Evolutionary conservation across 805 yeast genomes (phyloP).

Genomic region (Osmozyma mogii): DNA sequence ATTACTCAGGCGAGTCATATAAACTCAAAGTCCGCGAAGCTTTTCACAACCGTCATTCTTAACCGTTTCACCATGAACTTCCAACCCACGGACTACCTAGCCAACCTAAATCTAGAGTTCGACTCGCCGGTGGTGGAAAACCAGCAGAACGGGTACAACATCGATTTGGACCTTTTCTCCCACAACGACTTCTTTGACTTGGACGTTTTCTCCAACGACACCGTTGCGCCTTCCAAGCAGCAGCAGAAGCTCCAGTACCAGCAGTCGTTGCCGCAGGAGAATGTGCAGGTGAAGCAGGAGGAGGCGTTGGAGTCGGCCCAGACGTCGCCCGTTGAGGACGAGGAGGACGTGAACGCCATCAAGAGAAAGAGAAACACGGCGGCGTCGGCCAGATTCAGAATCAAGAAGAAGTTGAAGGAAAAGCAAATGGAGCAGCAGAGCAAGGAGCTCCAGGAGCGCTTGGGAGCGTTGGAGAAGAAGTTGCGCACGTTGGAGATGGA

Average conservation of each 20-base stretch:
- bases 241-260: constrained; percentile 3
- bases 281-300: constrained; percentile 5
- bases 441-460: constrained; percentile 62
- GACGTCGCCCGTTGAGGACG: neutral
- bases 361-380: constrained; percentile 87
- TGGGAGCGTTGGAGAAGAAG: constrained; percentile 58
- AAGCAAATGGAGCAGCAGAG: constrained; percentile 80
- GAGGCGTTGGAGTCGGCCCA: constrained; percentile 1
- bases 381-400: constrained; percentile 88
- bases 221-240: constrained; percentile 8
- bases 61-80: constrained; percentile 23
- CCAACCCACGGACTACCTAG: constrained; percentile 34
- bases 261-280: constrained; percentile 4
- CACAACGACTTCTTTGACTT: constrained; percentile 34
- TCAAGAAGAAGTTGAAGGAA: constrained; percentile 86
- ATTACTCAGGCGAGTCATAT: too few relatives aligned
- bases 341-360: constrained; percentile 31
- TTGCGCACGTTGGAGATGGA: constrained; percentile 89
- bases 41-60: too few relatives aligned
- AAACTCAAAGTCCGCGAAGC: too few relatives aligned
- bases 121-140: constrained; percentile 15
- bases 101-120: constrained; percentile 32
- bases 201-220: constrained; percentile 23
- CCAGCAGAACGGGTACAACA: constrained; percentile 6
- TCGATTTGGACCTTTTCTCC: constrained; percentile 32